Evolutionary conservation across 2,329 filamentous ascomycete species (phyloP), one percentile per base, ranked within the genome.

Genomic region (Diplodia scrobiculata): DNA sequence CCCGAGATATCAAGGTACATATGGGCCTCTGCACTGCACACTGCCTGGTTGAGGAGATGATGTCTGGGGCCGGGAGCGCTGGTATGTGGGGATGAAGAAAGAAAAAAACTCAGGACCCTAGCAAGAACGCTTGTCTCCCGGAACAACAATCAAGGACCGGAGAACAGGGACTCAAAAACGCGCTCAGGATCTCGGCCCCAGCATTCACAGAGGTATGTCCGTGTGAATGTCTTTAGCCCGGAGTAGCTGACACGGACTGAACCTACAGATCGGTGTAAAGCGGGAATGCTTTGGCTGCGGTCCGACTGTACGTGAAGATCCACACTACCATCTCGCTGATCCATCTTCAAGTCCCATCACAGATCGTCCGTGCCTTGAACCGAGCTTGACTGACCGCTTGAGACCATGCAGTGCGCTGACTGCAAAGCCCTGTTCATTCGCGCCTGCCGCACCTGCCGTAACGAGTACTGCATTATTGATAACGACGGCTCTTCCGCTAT

Each of bases 211-310:
- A 77, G 75, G 76, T 78, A 77, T 76, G 75, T 76, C 69, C 69
- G 73, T 68, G 47, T 54, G 41, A 48, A 58, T 25, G 67, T n/a
- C 38, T 27, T 25, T 14, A 52, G 10, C 17, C 68, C 72, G 72
- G 71, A 71, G 47, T 72, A 67, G 72, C 74, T 77, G 69, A 76
- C 73, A 68, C 68, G 62, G 34, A 67, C 63, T 53, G 32, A 14
- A 11, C 36, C 9, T 36, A 13, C 25, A 62, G 58, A 62, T 79
- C 47, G 86, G 85, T 36, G 85, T 89, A n/a, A 83, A 82, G 69
- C 81, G 85, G 72, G 86, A 92, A 72, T 97, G 92, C 80, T 95
- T 91, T 84, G 92, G 93, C 77, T 97, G 92, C 76, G 92, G 91
- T 62, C 86, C 85, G 68, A 94, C 91, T 68, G 90, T 92, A 79